Evolutionary conservation across 2,329 filamentous ascomycete genomes (phyloP), one percentile per base, ranked within the genome.

Genomic region (Byssochlamys sp.): DNA sequence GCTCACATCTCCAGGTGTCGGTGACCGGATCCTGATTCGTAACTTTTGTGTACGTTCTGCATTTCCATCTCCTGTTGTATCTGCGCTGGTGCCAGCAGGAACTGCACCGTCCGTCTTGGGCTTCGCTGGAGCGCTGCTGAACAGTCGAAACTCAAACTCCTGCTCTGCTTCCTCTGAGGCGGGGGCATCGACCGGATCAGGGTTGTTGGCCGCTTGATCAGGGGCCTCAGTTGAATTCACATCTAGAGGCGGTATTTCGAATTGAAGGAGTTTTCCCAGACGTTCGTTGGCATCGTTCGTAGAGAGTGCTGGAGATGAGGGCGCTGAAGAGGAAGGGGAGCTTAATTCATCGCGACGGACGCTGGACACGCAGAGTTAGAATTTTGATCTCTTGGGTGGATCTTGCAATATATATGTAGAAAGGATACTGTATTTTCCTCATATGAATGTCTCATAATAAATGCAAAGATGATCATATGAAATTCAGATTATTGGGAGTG

Each of bases 131-230:
- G 67, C 68, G 50, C 67, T 45, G 4, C 39, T 72, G 64, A 76
- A 76, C 12, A 76, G 60, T 6, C 74, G 69, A 60, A 76, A 76
- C 55, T 76, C 74, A 56, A 75, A 76, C 56, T 76, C 74, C 31
- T 74, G 71, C 1, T 72, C 71, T 54, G 70, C 68, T 1, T 64
- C 57, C 5, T 50, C 53, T 29, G 12, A 48, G 6, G 39, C 39
- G 25, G 29, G 59, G 1, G 53, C 58, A n/a, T 39, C 57, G 6
- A 54, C 26, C 4, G 61, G 9, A 11, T 53, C 12, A 48, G 29
- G 4, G 26, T 24, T 50, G 31, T 54, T 12, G 50, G n/a, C 26
- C 50, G 11, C 54, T 27, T 31, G 33, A 9, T n/a, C 24, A 54
- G 24, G 24, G 59, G 52, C 6, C 54, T 28, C 3, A 58, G 35